phyloP scores from a whole-genome alignment of 805 yeast genomes.

The Candida ipomoeae region DNA sequence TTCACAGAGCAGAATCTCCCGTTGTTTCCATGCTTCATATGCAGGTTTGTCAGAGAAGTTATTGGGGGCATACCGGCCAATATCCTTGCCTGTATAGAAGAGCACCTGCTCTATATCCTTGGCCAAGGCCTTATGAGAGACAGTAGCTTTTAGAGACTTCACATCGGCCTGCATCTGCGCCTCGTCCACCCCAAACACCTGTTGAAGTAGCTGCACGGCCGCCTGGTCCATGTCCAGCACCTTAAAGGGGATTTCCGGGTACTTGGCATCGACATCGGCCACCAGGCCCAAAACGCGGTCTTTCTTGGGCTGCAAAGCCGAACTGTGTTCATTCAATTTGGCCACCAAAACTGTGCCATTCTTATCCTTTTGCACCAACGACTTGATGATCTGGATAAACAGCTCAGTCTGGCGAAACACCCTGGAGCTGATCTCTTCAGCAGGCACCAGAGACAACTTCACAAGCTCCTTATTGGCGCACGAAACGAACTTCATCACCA shows the following conservation, averaged over 20 bases:
- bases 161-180: slow-evolving; percentile 54
- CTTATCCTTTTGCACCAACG: slow-evolving; percentile 34
- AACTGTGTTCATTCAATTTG: slow-evolving; percentile 43
- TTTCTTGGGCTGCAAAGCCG: slow-evolving; percentile 28
- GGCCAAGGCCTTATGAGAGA: slow-evolving; percentile 38
- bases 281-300: slow-evolving; percentile 3
- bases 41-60: slow-evolving; percentile 22
- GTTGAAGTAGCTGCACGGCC: slow-evolving; percentile 35
- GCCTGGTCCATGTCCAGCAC: slow-evolving; percentile 54
- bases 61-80: slow-evolving; percentile 35
- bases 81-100: slow-evolving; percentile 34
- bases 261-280: slow-evolving; percentile 14
- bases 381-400: slow-evolving; percentile 36
- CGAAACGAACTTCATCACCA: slow-evolving; percentile 50
- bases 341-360: slow-evolving; percentile 34
- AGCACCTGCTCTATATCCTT: slow-evolving; percentile 32
- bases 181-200: slow-evolving; percentile 47
- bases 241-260: slow-evolving; percentile 47
- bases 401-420: slow-evolving; percentile 36
- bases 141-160: slow-evolving; percentile 33
- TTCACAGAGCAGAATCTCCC: slow-evolving; percentile 24
- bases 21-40: slow-evolving; percentile 31
- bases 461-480: slow-evolving; percentile 50
- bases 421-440: slow-evolving; percentile 27
- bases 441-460: slow-evolving; percentile 33